phyloP scores from a whole-genome alignment of 2,329 filamentous ascomycete genomes.

The Hymenoscyphus scutula region DNA sequence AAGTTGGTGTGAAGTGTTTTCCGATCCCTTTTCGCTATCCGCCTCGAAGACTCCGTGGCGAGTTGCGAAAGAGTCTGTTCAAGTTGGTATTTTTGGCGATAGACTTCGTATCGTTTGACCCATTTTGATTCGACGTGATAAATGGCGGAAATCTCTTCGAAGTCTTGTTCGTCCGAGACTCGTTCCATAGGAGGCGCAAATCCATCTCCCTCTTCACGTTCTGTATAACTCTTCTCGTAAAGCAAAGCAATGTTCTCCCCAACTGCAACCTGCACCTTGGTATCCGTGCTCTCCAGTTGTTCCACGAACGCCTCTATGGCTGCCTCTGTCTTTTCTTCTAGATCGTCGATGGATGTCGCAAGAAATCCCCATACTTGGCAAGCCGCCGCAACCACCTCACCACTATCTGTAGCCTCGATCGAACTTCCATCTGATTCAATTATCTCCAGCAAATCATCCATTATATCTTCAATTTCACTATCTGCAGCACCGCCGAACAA shows the following conservation, averaged over 20 bases:
- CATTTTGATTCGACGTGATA: constrained; percentile 38
- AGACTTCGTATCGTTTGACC: constrained; percentile 66
- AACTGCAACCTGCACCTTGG: constrained; percentile 64
- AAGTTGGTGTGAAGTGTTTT: constrained; percentile 66
- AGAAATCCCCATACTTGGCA: constrained; percentile 69
- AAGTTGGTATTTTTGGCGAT: constrained; percentile 61
- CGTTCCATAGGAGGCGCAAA: constrained; percentile 40
- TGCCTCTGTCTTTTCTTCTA: constrained; percentile 61
- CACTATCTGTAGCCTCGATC: constrained; percentile 60
- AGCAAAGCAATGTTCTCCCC: constrained; percentile 71
- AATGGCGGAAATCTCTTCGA: constrained; percentile 16
- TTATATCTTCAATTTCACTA: constrained; percentile 59
- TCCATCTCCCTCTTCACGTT: constrained; percentile 46
- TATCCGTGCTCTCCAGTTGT: constrained; percentile 62
- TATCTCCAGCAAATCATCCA: constrained; percentile 67
- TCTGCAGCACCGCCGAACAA: constrained; percentile 65
- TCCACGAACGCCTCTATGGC: constrained; percentile 68
- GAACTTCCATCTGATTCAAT: constrained; percentile 65
- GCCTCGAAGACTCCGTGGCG: constrained; percentile 57
- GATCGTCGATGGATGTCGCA: constrained; percentile 62
- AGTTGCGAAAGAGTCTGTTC: constrained; percentile 57
- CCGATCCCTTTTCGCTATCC: constrained; percentile 64
- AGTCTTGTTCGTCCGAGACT: constrained; percentile 38
- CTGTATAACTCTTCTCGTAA: constrained; percentile 60
- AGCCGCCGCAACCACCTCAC: constrained; percentile 60